These are phyloP conservation scores for Pseudogymnoascus sp. DNA, from an alignment of 2,329 filamentous ascomycete species.

Conservation along the genomic window DNA sequence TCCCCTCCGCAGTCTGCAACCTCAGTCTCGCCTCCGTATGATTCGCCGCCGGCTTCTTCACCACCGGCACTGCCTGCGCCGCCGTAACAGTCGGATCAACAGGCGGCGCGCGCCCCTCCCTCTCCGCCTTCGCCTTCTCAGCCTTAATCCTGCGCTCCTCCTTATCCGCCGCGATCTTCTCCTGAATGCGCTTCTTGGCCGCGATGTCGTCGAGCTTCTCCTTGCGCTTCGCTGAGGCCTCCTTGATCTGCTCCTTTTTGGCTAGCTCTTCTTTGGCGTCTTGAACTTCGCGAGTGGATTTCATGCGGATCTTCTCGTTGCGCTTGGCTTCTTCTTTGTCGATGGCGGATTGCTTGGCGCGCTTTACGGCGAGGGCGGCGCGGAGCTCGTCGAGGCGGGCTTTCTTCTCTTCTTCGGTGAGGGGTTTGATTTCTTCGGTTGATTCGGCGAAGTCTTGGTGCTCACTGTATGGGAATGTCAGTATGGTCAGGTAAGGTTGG, in stretches of 20 bases:
- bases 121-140: constrained; percentile 73
- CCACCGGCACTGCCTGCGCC: constrained; percentile 36
- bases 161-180: constrained; percentile 92
- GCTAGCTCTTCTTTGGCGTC: constrained; percentile 83
- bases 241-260: constrained; percentile 85
- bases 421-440: constrained; percentile 79
- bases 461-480: constrained; percentile 42
- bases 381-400: constrained; percentile 68
- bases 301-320: constrained; percentile 79
- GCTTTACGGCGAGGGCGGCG: constrained; percentile 64
- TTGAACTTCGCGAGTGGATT: constrained; percentile 81
- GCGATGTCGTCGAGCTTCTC: constrained; percentile 82
- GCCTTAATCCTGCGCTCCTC: constrained; percentile 78
- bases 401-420: constrained; percentile 88
- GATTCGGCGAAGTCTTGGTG: constrained; percentile 91
- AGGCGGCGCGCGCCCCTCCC: constrained; percentile 61
- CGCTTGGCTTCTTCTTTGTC: constrained; percentile 77
- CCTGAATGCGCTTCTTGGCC: constrained; percentile 81
- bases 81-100: constrained; percentile 22
- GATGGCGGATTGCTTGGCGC: constrained; percentile 54
- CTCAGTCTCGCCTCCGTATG: constrained; percentile 76
- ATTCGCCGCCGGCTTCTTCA: constrained; percentile 37
- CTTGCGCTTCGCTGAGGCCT: constrained; percentile 73
- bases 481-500: neutral
- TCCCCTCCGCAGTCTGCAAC: constrained; percentile 67